Evolutionary conservation across 345 rosid genomes (phyloP), one percentile per base, ranked within the genome.

Genomic region (Kandelia obovata): DNA sequence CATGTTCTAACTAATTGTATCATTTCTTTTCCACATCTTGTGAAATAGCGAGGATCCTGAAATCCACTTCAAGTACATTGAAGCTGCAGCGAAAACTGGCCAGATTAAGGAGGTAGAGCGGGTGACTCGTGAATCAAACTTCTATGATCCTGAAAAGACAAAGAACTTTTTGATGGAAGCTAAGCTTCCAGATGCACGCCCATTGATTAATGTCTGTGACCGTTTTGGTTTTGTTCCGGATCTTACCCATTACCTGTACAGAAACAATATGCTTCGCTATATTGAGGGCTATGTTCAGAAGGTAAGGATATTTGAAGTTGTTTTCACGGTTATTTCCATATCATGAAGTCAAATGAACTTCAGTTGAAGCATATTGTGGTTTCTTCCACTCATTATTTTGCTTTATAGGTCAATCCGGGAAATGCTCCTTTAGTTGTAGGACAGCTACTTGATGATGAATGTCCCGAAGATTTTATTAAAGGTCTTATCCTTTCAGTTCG

Each of bases 51-150:
- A 93, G 91, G 98, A 93, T 78, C 98, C 98, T 65, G 98, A 93
- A 66, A 86, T 93, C 76, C 98, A 93, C 78, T 93, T 93, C 73
- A 93, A 91, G 83, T 93, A 93, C 85, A 91, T 93, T 76, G 98
- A 93, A 78, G 94, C 98, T n/a, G 97, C 98, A 58, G 97, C 98
- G 5, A 93, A 93, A 79, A 93, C 72, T 16, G 68, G 94, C 56
- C 89, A 93, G 77, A 84, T 93, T 72, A 93, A 93, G 81, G 98
- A 93, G 86, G 98, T 93, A 64, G 98, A 93, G 83, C 97, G 97
- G 30, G 98, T 93, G 72, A 93, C 98, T 28, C 86, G 98, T 74
- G 98, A 93, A 76, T 93, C 98, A 16, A 93, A 88, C 67, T 93
- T 93, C 65, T 93, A 91, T 73, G 97, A 93, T 67, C 82, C 98